Conservation (phyloP, 2,329 filamentous ascomycete genomes). For the Triangularia verruculosa region DNA sequence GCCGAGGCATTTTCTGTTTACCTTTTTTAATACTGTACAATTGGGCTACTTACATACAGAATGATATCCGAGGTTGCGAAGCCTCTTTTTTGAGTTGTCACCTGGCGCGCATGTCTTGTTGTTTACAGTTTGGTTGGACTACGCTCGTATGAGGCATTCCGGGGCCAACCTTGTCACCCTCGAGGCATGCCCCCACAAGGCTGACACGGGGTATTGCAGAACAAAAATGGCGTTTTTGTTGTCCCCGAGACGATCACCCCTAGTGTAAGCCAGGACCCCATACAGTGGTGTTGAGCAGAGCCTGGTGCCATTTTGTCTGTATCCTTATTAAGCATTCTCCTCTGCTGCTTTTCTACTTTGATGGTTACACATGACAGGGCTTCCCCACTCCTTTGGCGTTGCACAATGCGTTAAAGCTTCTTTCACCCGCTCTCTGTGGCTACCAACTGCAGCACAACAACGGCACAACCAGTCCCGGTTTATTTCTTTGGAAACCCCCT, state of each 20-base stretch:
- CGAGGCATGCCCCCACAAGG: neutral
- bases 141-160: neutral
- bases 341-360: neutral
- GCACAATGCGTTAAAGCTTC: neutral
- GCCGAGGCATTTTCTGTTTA: neutral
- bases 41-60: neutral
- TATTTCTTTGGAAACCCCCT: neutral
- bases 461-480: neutral
- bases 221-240: neutral
- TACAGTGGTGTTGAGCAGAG: too few relatives aligned
- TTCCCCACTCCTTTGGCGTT: neutral
- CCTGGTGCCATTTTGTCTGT: neutral
- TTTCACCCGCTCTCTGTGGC: neutral
- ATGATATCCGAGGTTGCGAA: conserved; percentile 16
- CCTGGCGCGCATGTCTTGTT: neutral
- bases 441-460: neutral
- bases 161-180: neutral
- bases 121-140: too few relatives aligned
- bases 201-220: neutral
- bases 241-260: neutral
- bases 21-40: conserved; percentile 10
- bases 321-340: neutral
- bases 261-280: too few relatives aligned
- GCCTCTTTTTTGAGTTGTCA: conserved; percentile 2
- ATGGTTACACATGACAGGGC: neutral